Evolutionary conservation across 768 basidiomycete species (phyloP), one percentile per base, ranked within the genome.

Genomic region (Tricholoma terreum): DNA sequence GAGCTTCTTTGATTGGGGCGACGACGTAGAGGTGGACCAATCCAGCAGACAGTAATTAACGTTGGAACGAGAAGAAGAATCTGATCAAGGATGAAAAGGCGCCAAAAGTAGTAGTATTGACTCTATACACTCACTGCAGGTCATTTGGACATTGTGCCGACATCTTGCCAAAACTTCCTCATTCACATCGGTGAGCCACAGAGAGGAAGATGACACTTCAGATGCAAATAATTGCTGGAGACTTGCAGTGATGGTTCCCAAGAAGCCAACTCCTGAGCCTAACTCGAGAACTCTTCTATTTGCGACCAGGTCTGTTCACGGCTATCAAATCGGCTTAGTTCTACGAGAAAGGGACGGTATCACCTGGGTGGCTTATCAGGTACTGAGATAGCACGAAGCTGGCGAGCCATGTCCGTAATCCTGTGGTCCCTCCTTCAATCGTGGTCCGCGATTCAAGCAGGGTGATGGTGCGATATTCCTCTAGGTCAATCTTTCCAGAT

Each of bases 351-450:
- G 17, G 7, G 6, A 42, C 8, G 22, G 35, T 31, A 67, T 61
- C 70, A 89, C 90, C 79, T 68, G 84, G 73, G 64, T 87, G 75
- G 8, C 63, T 58, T 17, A 83, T 77, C 21, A 92, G 73, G 63
- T 84, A 86, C 49, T 85, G 79, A 0, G 84, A 83, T 17, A 92
- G 74, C 30, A 81, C 73, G 43, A 87, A 80, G 61, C 89, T 86
- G 5, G 91, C 88, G 27, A 78, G 74, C 91, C 91, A 93, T 6
- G 90, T 93, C 54, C 87, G 78, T 49, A 92, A 70, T 11, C 91
- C 90, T 1, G 90, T 92, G 0, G 89, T 92, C 0, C 91, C 90
- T 40, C 76, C 75, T 67, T 92, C 89, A 27, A 92, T 84, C 2
- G 78, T 84, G 2, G 83, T 86, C 6, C 85, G 82, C 1, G 90